Evolutionary conservation across 306 rosid species (phyloP), one percentile per base, ranked within the genome.

Genomic region (Trifolium dubium): DNA sequence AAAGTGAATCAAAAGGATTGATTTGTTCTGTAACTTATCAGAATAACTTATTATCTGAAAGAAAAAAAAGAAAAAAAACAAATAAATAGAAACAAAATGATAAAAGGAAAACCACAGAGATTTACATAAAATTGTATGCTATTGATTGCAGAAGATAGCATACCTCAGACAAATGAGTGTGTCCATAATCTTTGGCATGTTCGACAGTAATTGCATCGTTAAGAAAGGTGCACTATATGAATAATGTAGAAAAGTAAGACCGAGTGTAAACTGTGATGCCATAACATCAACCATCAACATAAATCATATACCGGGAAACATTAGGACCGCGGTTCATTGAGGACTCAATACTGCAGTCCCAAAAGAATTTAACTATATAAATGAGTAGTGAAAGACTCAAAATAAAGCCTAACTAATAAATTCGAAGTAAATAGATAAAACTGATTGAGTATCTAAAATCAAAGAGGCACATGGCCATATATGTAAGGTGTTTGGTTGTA

Each of bases 111-210:
- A 47, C 51, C 63, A 77, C 18, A 13, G 14, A 9, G 39, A 63
- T 65, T 65, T 50, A 23, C 17, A 58, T 40, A 59, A 65, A 68
- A 40, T 49, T n/a, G 13, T 23, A 32, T 15, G 17, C n/a, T 30
- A 46, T 39, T 47, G 18, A 49, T 62, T 47, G 73, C 14, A 65
- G 81, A 39, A 72, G 71, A 28, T 61, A 67, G 63, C 72, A 30
- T 74, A 91, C 98, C 97, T 94, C 98, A 40, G 80, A 84, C 4
- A 94, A 81, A 83, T 93, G 98, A 75, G 87, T 87, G 78, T 91
- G 98, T 61, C 98, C 97, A 15, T 89, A 91, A 13, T 88, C 97
- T 81, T 83, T 88, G 49, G 98, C 97, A 79, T 87, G 95, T 83
- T 83, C 92, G 80, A 94, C 96, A 12, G 80, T 69, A 54, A 88